Evolutionary conservation across 1,284 basidiomycete species (phyloP), one percentile per base, ranked within the genome.

Genomic region (Apiotrichum laibachii): DNA sequence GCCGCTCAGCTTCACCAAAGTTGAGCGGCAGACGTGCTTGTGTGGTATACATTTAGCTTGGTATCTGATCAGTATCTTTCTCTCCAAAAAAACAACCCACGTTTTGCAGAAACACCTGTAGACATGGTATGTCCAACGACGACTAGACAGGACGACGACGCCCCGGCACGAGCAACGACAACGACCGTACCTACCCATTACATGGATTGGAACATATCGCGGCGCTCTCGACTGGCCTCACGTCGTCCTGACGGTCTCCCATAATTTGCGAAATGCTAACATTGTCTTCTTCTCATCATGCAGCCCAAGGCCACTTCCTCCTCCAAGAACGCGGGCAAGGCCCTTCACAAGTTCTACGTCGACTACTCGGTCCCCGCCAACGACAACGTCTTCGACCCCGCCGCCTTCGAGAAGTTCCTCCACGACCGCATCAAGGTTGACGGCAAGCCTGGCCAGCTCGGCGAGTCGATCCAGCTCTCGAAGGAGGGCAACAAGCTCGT

Each of bases 331-430:
- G 82, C 84, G 74, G 82, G 84, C 81, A 92, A 92, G 81, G 77
- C 84, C 70, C 68, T 72, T 56, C 89, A 92, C 85, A 95, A 92
- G 81, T 96, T 93, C 82, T 83, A 88, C 78, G 86, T 97, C 78
- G 92, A 96, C 86, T 95, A 90, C 84, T 90, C 90, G 55, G 90
- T 89, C 74, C 94, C 94, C 64, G 92, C 90, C 57, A 81, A 84
- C 65, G 92, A 95, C 79, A 87, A 87, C 73, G 89, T 95, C 77
- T 92, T 96, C 74, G 92, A 95, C 74, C 88, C 88, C 64, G 89
- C 88, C 62, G 88, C 88, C 70, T 94, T 91, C 80, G 90, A 92
- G 80, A 91, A 92, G 80, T 96, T 88, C 84, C 84, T 96, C 59
- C 91, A 94, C 78, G 92, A 95, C 82, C 86, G 89, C 70, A 91